These are phyloP conservation scores for Cyclostephanos invisitatus DNA, from an alignment of 108 stramenopile genomes.

Conservation along the genomic window DNA sequence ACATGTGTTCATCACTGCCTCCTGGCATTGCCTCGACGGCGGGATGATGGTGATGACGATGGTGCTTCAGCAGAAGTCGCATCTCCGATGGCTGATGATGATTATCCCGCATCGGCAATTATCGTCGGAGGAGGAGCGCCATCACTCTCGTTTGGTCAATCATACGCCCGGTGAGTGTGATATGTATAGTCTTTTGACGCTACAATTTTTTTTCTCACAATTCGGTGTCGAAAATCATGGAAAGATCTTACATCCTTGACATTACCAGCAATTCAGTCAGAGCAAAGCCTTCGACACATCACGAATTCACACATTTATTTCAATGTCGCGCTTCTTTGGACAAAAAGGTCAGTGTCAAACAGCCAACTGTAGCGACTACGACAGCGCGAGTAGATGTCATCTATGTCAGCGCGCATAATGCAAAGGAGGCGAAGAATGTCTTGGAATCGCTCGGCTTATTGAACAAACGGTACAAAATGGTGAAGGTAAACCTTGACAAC, in stretches of 20 bases:
- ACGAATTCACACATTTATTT: neutral
- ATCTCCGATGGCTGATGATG: neutral
- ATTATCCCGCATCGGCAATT: conserved; percentile 26
- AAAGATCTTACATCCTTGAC: neutral
- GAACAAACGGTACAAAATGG: conserved; percentile 75
- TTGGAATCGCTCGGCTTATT: conserved; percentile 55
- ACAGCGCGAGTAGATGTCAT: conserved; percentile 52
- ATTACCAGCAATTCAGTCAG: neutral
- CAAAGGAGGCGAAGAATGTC: conserved; percentile 58
- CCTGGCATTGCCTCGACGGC: conserved; percentile 27
- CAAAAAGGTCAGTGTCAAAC: neutral
- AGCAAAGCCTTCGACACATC: neutral
- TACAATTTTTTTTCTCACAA: neutral
- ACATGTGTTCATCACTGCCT: conserved; percentile 63
- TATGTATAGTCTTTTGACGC: neutral
- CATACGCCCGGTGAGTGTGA: conserved; percentile 57
- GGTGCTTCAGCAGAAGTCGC: neutral
- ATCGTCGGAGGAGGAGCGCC: conserved; percentile 76
- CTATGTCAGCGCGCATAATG: conserved; percentile 56
- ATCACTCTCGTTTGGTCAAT: conserved; percentile 80
- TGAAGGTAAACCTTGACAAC: conserved; percentile 24
- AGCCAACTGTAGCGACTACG: neutral
- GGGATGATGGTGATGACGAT: neutral
- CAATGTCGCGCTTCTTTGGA: too few species aligned
- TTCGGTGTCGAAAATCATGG: neutral